Percentiles rank a stretch among this genome's conserved stretches.
Conservation (phyloP, 306 rosid species). For the Delonix regia region DNA sequence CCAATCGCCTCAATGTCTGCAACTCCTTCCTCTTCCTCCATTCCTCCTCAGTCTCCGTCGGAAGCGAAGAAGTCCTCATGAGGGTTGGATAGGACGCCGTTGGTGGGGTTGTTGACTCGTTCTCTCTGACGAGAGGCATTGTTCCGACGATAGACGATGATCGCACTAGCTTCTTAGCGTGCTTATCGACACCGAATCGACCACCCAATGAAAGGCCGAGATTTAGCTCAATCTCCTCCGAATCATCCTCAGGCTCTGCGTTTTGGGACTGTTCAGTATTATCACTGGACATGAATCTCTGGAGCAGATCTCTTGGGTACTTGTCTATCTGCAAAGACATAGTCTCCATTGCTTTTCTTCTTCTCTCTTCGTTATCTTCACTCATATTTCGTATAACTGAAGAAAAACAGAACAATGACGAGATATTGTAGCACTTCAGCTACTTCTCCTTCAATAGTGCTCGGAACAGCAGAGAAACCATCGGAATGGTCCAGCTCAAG, state of each 20-base stretch:
- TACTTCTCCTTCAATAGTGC: constrained; percentile 33
- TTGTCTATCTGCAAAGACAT: constrained; percentile 52
- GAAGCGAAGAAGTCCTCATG: constrained; percentile 74
- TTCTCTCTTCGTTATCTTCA: constrained; percentile 45
- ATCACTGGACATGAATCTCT: constrained; percentile 52
- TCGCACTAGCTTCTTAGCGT: constrained; percentile 60
- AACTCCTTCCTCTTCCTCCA: constrained; percentile 97
- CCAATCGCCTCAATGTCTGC: constrained; percentile 85
- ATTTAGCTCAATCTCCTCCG: constrained; percentile 73
- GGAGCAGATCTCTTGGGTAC: constrained; percentile 82
- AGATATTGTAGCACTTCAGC: constrained; percentile 23
- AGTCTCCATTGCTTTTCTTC: constrained; percentile 44
- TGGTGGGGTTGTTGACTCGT: constrained; percentile 33
- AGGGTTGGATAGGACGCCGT: constrained; percentile 45
- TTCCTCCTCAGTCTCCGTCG: constrained; percentile 86
- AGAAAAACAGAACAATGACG: neutral
- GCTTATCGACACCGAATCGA: constrained; percentile 82
- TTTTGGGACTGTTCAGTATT: constrained; percentile 25
- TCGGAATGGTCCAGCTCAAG: neutral
- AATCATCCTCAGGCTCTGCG: constrained; percentile 33
- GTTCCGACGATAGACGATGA: constrained; percentile 79
- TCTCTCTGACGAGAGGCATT: constrained; percentile 60
- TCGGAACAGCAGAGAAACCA: constrained; percentile 14
- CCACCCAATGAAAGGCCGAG: constrained; percentile 95
- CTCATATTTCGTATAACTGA: constrained; percentile 41